Conservation (phyloP, 768 basidiomycete species). For the Suillus lakei region DNA sequence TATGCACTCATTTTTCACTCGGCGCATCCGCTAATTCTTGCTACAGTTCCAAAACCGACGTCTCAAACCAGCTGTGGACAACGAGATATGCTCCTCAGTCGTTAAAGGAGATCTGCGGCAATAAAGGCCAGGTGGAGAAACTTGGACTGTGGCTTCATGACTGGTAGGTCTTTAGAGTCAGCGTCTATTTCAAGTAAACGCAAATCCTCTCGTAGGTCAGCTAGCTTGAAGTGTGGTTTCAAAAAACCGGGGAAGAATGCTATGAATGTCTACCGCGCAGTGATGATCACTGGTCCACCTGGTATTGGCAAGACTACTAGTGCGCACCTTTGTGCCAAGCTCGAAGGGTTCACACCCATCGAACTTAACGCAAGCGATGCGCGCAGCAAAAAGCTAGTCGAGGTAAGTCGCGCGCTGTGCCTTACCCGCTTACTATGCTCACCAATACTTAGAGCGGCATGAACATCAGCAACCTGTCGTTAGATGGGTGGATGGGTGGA, state of each 20-base stretch:
- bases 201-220: conserved; percentile 55
- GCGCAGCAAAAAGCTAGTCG: conserved; percentile 94
- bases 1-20: too few species aligned
- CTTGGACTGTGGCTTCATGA: conserved; percentile 84
- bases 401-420: conserved; percentile 52
- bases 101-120: conserved; percentile 92
- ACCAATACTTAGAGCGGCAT: conserved; percentile 66
- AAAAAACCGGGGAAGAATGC: conserved; percentile 94
- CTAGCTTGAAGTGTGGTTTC: conserved; percentile 74
- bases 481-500: conserved; percentile 85
- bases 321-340: conserved; percentile 89
- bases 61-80: conserved; percentile 86
- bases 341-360: conserved; percentile 91
- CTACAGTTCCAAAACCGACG: conserved; percentile 42
- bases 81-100: conserved; percentile 90
- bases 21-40: neutral
- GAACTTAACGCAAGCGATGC: conserved; percentile 97
- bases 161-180: conserved; percentile 64
- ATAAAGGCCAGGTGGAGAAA: conserved; percentile 91
- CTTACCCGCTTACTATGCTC: neutral
- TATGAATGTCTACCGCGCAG: conserved; percentile 84
- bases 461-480: conserved; percentile 86
- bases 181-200: neutral
- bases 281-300: conserved; percentile 91
- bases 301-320: conserved; percentile 98